Percentiles rank a stretch among this genome's conserved stretches.
Evolutionary conservation across 108 stramenopile species (phyloP).

Genomic region (Craspedostauros australis): DNA sequence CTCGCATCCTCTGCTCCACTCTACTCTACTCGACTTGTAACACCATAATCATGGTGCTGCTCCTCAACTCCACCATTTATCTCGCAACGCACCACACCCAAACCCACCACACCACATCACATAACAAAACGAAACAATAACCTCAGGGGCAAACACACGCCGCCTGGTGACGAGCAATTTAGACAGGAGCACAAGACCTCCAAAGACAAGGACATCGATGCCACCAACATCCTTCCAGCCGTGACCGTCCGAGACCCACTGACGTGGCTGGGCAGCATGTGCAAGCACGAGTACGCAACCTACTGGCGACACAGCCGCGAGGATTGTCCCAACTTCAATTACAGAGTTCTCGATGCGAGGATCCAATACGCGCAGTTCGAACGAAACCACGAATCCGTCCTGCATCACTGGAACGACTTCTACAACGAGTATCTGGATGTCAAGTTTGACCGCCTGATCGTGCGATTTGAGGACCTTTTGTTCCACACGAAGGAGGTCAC

Average conservation of each 20-base stretch:
- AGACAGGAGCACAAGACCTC: constrained; percentile 34
- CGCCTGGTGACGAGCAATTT: constrained; percentile 40
- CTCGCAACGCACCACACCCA: no score
- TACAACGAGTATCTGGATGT: constrained; percentile 53
- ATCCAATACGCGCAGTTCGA: constrained; percentile 23
- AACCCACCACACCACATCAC: no score
- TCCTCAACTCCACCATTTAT: no score
- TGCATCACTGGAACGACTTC: constrained; percentile 60
- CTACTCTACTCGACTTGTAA: no score
- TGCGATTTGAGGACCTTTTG: constrained; percentile 74
- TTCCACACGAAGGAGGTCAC: constrained; percentile 55
- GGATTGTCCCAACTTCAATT: constrained; percentile 61
- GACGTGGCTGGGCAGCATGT: constrained; percentile 73
- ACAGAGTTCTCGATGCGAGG: constrained; percentile 16
- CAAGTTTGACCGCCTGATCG: constrained; percentile 63
- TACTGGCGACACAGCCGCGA: constrained; percentile 27
- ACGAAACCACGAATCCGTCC: constrained; percentile 33
- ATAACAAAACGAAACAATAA: no score
- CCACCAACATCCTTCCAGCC: constrained; percentile 28
- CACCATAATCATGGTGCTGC: no score
- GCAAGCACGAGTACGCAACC: constrained; percentile 63
- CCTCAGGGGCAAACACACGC: constrained; percentile 84
- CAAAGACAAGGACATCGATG: constrained; percentile 31
- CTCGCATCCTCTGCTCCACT: no score
- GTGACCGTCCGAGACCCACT: constrained; percentile 66